Conservation (phyloP, 164 flowering plant species). For the Tetracentron sinense region DNA sequence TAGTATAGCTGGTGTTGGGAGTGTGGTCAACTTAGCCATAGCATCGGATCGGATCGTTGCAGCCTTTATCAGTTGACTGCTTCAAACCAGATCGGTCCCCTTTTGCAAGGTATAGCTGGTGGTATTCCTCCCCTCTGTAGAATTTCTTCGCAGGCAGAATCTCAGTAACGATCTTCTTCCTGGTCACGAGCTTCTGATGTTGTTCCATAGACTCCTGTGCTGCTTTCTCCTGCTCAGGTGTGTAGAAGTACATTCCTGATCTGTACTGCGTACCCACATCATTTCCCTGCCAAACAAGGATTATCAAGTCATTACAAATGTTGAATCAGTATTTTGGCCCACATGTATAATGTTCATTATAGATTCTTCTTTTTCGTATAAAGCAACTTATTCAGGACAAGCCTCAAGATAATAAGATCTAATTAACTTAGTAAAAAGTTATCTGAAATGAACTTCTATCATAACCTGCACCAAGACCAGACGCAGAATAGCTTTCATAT, state of each 20-base stretch:
- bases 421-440: no score
- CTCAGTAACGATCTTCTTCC: constrained; percentile 81
- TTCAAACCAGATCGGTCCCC: constrained; percentile 58
- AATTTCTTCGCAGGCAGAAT: constrained; percentile 88
- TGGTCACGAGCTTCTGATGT: constrained; percentile 57
- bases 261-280: constrained; percentile 94
- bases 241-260: constrained; percentile 89
- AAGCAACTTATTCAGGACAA: no score
- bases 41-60: constrained; percentile 59
- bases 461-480: no score
- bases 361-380: no score
- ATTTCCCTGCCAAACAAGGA: constrained; percentile 48
- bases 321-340: no score
- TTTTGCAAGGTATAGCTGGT: constrained; percentile 63
- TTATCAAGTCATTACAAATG: no score
- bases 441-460: no score
- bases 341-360: no score
- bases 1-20: background rate
- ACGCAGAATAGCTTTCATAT: no score
- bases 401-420: no score
- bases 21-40: constrained; percentile 23
- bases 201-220: constrained; percentile 58
- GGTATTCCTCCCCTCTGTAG: constrained; percentile 32
- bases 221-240: constrained; percentile 79
- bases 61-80: constrained; percentile 59